A percentile compares a stretch with the other conserved stretches of the same genome.
phyloP scores from a whole-genome alignment of 2,329 filamentous ascomycete genomes.

The Cladosporium sp. region DNA sequence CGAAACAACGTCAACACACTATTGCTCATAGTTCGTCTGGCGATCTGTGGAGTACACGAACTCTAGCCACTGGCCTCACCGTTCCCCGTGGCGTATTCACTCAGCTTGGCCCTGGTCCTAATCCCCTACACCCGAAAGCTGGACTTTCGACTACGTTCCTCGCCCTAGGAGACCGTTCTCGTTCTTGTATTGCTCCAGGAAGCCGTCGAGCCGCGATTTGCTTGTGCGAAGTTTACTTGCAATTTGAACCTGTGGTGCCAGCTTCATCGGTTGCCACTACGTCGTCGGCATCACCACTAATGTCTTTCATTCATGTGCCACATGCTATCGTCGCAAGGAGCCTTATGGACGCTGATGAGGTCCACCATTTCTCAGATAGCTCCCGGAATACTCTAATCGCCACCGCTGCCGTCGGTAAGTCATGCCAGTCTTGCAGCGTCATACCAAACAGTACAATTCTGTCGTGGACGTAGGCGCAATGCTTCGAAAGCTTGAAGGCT shows the following conservation, averaged over 20 bases:
- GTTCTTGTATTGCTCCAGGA: neutral
- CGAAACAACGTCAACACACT: neutral
- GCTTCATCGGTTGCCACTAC: neutral
- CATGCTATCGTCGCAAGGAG: neutral
- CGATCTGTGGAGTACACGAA: constrained; percentile 5
- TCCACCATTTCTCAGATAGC: constrained; percentile 17
- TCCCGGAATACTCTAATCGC: constrained; percentile 27
- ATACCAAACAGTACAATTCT: neutral
- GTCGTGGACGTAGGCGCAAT: neutral
- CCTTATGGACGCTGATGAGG: neutral
- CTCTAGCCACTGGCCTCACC: neutral
- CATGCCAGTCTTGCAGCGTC: neutral
- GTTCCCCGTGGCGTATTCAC: neutral
- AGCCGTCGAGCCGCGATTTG: neutral
- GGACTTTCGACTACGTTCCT: neutral
- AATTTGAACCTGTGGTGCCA: neutral
- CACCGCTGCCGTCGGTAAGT: constrained; percentile 28
- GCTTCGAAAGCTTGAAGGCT: neutral
- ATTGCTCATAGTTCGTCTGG: constrained; percentile 1
- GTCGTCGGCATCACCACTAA: neutral
- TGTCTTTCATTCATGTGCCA: neutral
- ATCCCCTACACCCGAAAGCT: neutral
- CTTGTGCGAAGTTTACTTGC: neutral
- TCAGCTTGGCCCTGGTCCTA: neutral
- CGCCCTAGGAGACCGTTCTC: neutral